These are phyloP conservation scores for Geopyxis carbonaria DNA, from an alignment of 495 filamentous ascomycete genomes.

Conservation along the genomic window DNA sequence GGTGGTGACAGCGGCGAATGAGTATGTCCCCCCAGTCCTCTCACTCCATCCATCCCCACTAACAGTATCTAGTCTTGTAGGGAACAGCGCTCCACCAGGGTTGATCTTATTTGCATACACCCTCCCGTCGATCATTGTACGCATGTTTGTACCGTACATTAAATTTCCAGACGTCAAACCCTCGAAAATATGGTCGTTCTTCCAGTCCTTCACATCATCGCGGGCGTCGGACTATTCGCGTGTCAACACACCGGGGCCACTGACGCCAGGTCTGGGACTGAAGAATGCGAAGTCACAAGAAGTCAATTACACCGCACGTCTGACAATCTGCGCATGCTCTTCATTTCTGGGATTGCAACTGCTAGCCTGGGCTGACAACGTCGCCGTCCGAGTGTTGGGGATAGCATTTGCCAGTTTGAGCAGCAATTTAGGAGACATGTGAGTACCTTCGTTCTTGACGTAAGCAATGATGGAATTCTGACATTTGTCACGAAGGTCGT, in stretches of 20 bases:
- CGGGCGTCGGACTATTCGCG: too few relatives aligned
- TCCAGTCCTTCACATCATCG: too few relatives aligned
- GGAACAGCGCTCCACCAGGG: constrained; percentile 17
- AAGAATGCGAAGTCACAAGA: constrained; percentile 6
- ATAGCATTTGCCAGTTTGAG: constrained; percentile 15
- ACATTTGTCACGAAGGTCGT: constrained; percentile 10
- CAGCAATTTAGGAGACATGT: constrained; percentile 20
- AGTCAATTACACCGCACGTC: constrained; percentile 17
- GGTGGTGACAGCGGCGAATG: constrained; percentile 17
- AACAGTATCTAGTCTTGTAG: constrained; percentile 11
- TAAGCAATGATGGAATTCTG: not conserved
- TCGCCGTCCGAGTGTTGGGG: constrained; percentile 12
- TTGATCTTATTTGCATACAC: constrained; percentile 22
- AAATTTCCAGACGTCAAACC: constrained; percentile 10
- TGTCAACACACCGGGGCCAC: too few relatives aligned
- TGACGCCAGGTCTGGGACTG: too few relatives aligned
- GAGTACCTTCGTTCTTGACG: not conserved
- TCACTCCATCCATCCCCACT: not conserved
- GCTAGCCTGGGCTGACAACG: constrained; percentile 11
- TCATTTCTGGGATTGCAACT: constrained; percentile 18
- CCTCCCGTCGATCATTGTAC: constrained; percentile 18
- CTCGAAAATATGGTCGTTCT: constrained; percentile 1
- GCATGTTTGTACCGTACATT: constrained; percentile 18
- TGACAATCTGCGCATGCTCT: constrained; percentile 12
- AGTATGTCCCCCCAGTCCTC: constrained; percentile 4